Conservation (phyloP, 2,329 filamentous ascomycete genomes). For the Clonostachys rhizophaga region DNA sequence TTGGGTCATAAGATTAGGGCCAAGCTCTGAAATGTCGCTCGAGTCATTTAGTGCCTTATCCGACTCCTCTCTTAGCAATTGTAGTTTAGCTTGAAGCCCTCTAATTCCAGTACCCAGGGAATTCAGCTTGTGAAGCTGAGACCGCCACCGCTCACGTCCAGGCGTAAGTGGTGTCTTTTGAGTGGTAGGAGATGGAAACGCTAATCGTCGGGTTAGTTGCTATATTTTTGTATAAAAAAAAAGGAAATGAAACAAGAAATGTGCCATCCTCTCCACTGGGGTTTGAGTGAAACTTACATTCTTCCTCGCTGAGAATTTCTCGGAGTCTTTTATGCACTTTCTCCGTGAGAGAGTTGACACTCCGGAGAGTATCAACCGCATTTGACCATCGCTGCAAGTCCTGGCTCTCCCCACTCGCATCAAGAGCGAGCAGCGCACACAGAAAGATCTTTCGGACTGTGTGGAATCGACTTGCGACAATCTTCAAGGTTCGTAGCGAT, state of each 20-base stretch:
- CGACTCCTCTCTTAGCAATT: slow-evolving; percentile 85
- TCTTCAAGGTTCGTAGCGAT: slow-evolving; percentile 75
- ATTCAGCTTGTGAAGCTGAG: slow-evolving; percentile 83
- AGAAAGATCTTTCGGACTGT: slow-evolving; percentile 80
- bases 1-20: slow-evolving; percentile 74
- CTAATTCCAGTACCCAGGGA: slow-evolving; percentile 87
- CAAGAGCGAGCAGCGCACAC: slow-evolving; percentile 83
- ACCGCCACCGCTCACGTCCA: slow-evolving; percentile 76
- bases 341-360: slow-evolving; percentile 56
- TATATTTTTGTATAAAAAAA: neutral
- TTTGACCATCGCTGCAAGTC: slow-evolving; percentile 77
- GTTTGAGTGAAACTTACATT: slow-evolving; percentile 50
- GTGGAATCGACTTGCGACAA: slow-evolving; percentile 75
- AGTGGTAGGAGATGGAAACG: slow-evolving; percentile 46
- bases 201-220: slow-evolving; percentile 15
- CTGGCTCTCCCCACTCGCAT: slow-evolving; percentile 71
- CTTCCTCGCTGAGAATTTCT: slow-evolving; percentile 70
- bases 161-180: slow-evolving; percentile 62
- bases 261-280: neutral
- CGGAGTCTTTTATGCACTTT: slow-evolving; percentile 62
- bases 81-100: slow-evolving; percentile 90
- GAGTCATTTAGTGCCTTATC: slow-evolving; percentile 73
- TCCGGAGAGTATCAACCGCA: slow-evolving; percentile 70
- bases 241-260: slow-evolving; percentile 1
- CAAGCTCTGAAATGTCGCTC: slow-evolving; percentile 68